A percentile compares a stretch with the other conserved stretches of the same genome.
Evolutionary conservation across 1,284 basidiomycete genomes (phyloP).

Genomic region (Leccinum fallax): DNA sequence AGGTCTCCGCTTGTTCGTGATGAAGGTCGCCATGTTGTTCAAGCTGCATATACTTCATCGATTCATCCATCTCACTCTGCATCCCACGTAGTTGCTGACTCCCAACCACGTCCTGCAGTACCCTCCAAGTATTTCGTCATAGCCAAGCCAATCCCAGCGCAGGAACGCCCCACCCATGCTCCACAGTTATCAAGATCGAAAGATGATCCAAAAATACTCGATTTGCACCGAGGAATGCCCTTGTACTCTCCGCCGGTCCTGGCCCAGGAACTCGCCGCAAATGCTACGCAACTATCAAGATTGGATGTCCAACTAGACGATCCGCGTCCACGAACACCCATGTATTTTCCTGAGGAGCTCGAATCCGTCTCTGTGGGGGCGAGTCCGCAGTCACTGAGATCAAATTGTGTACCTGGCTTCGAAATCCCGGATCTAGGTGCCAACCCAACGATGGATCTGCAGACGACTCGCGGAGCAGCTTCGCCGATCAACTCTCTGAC

Average conservation of each 20-base stretch:
- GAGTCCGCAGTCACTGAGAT: too few species aligned
- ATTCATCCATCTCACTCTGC: slow-evolving; percentile 57
- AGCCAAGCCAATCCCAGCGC: not conserved
- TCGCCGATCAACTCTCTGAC: too few species aligned
- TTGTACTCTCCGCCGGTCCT: slow-evolving; percentile 17
- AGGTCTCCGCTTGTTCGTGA: not conserved
- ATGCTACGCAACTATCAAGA: not conserved
- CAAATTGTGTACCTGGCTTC: too few species aligned
- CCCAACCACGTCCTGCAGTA: not conserved
- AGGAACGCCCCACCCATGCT: not conserved
- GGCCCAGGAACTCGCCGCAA: not conserved
- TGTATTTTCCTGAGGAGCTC: too few species aligned
- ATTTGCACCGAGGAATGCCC: slow-evolving; percentile 6
- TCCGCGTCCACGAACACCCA: too few species aligned
- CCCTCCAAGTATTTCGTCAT: slow-evolving; percentile 27
- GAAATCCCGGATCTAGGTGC: too few species aligned
- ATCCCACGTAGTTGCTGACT: slow-evolving; percentile 40
- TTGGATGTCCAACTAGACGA: not conserved
- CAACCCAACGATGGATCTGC: too few species aligned
- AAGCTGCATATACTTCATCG: slow-evolving; percentile 34
- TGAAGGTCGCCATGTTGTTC: not conserved
- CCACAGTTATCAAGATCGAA: slow-evolving; percentile 2
- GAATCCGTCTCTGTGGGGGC: too few species aligned
- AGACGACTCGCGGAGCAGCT: too few species aligned
- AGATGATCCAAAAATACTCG: not conserved